phyloP scores from a whole-genome alignment of 371 early-diverging fungal genomes.

The Chytridiales sp. region DNA sequence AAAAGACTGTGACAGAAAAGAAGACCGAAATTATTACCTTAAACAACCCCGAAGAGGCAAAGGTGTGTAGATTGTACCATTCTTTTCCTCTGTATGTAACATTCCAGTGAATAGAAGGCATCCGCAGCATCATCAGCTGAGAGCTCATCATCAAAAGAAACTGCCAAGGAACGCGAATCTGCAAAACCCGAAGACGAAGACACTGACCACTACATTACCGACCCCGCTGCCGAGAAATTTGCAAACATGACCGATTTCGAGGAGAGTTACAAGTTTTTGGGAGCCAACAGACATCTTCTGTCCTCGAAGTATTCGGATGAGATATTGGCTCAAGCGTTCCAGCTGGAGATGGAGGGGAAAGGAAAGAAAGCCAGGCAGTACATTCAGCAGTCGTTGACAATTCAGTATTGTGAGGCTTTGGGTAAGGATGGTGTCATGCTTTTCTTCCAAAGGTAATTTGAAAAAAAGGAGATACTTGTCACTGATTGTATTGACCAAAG shows the following conservation, averaged over 20 bases:
- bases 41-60: conserved; percentile 19
- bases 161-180: background rate
- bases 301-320: conserved; percentile 73
- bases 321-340: conserved; percentile 85
- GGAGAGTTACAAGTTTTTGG: conserved; percentile 65
- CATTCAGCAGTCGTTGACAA: conserved; percentile 76
- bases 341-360: conserved; percentile 70
- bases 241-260: conserved; percentile 49
- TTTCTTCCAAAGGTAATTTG: conserved; percentile 74
- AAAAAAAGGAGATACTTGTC: conserved; percentile 4
- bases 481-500: conserved; percentile 3
- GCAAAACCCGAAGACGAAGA: conserved; percentile 29
- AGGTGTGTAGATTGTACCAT: conserved; percentile 4
- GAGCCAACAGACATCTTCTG: conserved; percentile 66
- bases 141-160: background rate
- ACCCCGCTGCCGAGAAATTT: conserved; percentile 25
- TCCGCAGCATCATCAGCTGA: background rate
- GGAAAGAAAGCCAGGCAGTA: conserved; percentile 66
- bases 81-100: background rate
- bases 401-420: conserved; percentile 80
- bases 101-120: background rate
- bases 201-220: conserved; percentile 32
- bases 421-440: conserved; percentile 80
- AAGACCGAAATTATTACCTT: conserved; percentile 57
- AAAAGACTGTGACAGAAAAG: conserved; percentile 49